These are phyloP conservation scores for Stephanodiscus minutulus DNA, from an alignment of 108 stramenopile species.

Conservation along the genomic window DNA sequence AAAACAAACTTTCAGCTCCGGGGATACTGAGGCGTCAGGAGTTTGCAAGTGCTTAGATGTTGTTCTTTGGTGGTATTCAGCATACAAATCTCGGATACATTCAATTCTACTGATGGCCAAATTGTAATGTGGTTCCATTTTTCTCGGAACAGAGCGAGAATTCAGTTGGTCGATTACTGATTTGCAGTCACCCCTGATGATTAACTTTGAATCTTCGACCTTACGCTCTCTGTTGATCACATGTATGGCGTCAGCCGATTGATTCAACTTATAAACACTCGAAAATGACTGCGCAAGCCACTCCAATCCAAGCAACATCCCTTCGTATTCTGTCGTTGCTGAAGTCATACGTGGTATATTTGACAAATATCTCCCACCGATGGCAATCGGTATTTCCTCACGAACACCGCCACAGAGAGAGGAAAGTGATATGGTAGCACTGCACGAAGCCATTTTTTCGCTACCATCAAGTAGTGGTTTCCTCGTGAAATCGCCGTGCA, in stretches of 20 bases:
- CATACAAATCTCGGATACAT: conserved; percentile 20
- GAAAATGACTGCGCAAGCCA: conserved; percentile 27
- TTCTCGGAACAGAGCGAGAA: conserved; percentile 57
- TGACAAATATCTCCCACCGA: conserved; percentile 49
- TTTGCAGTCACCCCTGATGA: conserved; percentile 76
- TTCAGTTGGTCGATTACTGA: conserved; percentile 70
- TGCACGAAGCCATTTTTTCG: conserved; percentile 44
- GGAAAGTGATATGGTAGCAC: conserved; percentile 31
- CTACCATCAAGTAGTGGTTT: conserved; percentile 4
- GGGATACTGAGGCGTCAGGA: not conserved
- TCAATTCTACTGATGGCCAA: conserved; percentile 25
- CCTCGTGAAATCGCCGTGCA: conserved; percentile 22
- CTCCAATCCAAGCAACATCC: conserved; percentile 64
- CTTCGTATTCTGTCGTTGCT: conserved; percentile 72
- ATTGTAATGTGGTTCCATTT: conserved; percentile 49
- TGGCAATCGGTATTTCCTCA: conserved; percentile 31
- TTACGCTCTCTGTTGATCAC: not conserved
- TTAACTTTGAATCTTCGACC: conserved; percentile 14
- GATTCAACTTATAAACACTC: not conserved
- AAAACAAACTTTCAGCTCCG: conserved; percentile 19
- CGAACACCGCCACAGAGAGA: not conserved
- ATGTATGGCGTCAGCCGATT: no score
- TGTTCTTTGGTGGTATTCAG: conserved; percentile 2
- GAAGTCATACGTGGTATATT: conserved; percentile 56
- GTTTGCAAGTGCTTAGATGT: not conserved